Conservation (phyloP, 768 basidiomycete genomes). For the Pleurotus citrinopileatus region DNA sequence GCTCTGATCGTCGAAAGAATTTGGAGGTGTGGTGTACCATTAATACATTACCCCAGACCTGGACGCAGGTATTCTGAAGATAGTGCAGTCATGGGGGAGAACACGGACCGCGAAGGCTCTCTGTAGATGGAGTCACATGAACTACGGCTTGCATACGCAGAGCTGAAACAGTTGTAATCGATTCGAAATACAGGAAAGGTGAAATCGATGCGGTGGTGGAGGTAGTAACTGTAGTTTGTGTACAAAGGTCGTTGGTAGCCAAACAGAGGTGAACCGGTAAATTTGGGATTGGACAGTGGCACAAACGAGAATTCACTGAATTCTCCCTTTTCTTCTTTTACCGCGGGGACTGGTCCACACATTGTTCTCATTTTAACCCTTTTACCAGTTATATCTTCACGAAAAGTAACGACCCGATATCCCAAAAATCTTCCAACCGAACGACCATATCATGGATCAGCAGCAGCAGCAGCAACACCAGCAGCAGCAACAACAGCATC, state of each 20-base stretch:
- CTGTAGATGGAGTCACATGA: too few species aligned
- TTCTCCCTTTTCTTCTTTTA: neutral
- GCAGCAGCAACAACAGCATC: slow-evolving; percentile 41
- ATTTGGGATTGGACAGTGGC: slow-evolving; percentile 1
- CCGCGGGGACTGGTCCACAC: slow-evolving; percentile 2
- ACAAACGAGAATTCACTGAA: too few species aligned
- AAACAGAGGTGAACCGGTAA: slow-evolving; percentile 1
- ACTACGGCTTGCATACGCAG: too few species aligned
- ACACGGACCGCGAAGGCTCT: too few species aligned
- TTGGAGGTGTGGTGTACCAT: too few species aligned
- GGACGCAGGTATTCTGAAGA: too few species aligned
- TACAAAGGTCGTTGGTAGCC: slow-evolving; percentile 7
- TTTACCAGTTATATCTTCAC: slow-evolving; percentile 8
- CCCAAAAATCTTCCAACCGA: neutral
- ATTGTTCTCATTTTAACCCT: slow-evolving; percentile 1
- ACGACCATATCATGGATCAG: too few species aligned
- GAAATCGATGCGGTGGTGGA: neutral
- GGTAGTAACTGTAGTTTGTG: neutral
- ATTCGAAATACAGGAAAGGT: neutral
- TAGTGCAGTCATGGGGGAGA: too few species aligned
- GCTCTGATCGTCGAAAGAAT: too few species aligned
- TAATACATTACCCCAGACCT: too few species aligned
- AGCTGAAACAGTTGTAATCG: too few species aligned
- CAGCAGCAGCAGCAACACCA: slow-evolving; percentile 35
- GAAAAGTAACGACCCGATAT: slow-evolving; percentile 1